Percentiles rank a stretch among this genome's conserved stretches.
Evolutionary conservation across 768 basidiomycete species (phyloP).

Genomic region (Solioccasus polychromus): DNA sequence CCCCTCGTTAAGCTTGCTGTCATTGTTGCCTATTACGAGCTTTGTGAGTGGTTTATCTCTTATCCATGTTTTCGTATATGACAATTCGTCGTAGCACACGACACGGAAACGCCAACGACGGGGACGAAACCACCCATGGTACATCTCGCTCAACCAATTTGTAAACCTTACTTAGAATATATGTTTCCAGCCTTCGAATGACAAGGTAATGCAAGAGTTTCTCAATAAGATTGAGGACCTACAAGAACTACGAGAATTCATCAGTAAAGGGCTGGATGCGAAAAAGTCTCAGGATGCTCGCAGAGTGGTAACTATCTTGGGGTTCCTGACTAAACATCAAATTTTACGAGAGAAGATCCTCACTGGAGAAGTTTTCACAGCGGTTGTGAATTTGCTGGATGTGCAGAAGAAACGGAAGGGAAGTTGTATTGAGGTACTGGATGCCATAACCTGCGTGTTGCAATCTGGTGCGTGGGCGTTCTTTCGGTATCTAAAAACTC

Average conservation of each 20-base stretch:
- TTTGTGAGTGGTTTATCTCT: conserved; percentile 13
- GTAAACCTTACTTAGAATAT: too few species aligned
- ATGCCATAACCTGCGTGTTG: conserved; percentile 13
- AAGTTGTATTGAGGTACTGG: conserved; percentile 21
- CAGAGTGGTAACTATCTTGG: conserved; percentile 21
- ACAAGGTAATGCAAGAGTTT: conserved; percentile 3
- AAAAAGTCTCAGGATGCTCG: conserved; percentile 17
- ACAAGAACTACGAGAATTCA: too few species aligned
- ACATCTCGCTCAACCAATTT: too few species aligned
- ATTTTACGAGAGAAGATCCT: conserved; percentile 14
- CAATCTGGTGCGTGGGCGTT: conserved; percentile 13
- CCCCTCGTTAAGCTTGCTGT: conserved; percentile 20
- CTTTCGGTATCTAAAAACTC: neutral
- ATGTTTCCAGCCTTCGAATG: too few species aligned
- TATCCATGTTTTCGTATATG: too few species aligned
- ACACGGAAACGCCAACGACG: neutral
- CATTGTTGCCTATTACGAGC: conserved; percentile 22
- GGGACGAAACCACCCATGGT: neutral
- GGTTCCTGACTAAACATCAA: conserved; percentile 17
- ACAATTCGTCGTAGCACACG: conserved; percentile 4
- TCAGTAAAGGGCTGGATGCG: too few species aligned
- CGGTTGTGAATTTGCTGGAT: conserved; percentile 16
- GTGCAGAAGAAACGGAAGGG: neutral
- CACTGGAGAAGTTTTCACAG: conserved; percentile 8
- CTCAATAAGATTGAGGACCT: conserved; percentile 11